Percentiles rank a stretch among this genome's conserved stretches.
These are phyloP conservation scores for Conticribra weissflogii DNA, from an alignment of 108 stramenopile genomes.

Conservation along the genomic window DNA sequence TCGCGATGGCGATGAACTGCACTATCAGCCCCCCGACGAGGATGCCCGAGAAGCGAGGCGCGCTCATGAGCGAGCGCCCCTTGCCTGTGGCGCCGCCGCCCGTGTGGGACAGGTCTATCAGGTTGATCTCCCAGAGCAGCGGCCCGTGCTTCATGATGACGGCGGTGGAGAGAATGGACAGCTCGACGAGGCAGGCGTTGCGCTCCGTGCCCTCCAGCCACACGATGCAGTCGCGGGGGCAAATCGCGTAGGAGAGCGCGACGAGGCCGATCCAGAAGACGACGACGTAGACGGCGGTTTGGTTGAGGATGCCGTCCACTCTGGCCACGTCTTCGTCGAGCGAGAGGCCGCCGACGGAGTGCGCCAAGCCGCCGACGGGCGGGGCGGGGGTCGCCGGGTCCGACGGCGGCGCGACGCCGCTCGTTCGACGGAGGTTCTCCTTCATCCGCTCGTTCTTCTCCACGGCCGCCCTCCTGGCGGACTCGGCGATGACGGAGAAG, in stretches of 20 bases:
- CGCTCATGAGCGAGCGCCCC: too few species aligned
- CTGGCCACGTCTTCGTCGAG: too few species aligned
- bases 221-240: constrained; percentile 46
- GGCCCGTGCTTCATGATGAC: constrained; percentile 30
- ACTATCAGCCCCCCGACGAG: constrained; percentile 50
- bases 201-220: constrained; percentile 45
- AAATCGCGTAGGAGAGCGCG: constrained; percentile 18
- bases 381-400: too few species aligned
- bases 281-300: constrained; percentile 15
- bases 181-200: constrained; percentile 34
- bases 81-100: too few species aligned
- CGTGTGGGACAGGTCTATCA: background rate
- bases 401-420: too few species aligned
- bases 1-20: constrained; percentile 46
- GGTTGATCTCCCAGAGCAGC: constrained; percentile 27
- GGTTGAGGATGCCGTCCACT: constrained; percentile 42
- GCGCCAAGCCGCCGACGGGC: too few species aligned
- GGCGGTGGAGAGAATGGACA: constrained; percentile 24
- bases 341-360: too few species aligned
- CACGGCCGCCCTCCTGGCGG: too few species aligned
- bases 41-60: constrained; percentile 42
- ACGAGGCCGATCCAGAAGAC: constrained; percentile 35
- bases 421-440: background rate
- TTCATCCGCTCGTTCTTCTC: background rate
- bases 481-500: too few species aligned